Evolutionary conservation across 106 monocot species (phyloP), one percentile per base, ranked within the genome.

Genomic region (Agapanthus africanus): DNA sequence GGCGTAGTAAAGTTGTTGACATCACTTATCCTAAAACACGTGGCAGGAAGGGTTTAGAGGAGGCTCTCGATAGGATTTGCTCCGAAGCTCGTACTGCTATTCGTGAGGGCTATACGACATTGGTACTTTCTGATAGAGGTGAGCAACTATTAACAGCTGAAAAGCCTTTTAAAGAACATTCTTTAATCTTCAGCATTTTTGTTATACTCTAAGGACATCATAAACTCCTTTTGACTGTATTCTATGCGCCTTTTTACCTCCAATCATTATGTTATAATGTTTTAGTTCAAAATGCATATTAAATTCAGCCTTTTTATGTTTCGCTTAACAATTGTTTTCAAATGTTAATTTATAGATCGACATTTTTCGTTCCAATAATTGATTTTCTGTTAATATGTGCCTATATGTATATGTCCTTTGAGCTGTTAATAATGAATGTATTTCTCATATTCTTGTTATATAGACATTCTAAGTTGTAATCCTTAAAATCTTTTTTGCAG

Each of bases 121-220:
- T 99, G 67, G 90, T 99, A 7, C 81, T 99, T 18, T 93, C 99
- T 73, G 99, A 99, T 50, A 99, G 99, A 90, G 93, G 99, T 99
- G 67, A 78, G 79, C n/a, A 14, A 54, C 25, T 34, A 25, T 70
- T n/a, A 56, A 38, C 22, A 64, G 30, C 56, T 57, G 50, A 3
- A 30, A 14, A 18, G 7, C 16, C 13, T 30, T 30, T 11, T 57
- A 1, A 4, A 30, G 10, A 11, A 30, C 27, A 57, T 57, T 11
- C 56, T 30, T 26, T 14, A 30, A 64, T 16, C 25, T 64, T 64
- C 8, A 64, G 22, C 18, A 37, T 59, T 19, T 31, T 38, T 23
- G n/a, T 25, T 23, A 11, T 30, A 19, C 35, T 1, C n/a, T 25
- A 7, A 31, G 16, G 28, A 62, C 30, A 28, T 14, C 21, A 11